Base-by-base conservation (phyloP, 768 basidiomycete genomes). In the Pilatotrama ljubarskyi region DNA sequence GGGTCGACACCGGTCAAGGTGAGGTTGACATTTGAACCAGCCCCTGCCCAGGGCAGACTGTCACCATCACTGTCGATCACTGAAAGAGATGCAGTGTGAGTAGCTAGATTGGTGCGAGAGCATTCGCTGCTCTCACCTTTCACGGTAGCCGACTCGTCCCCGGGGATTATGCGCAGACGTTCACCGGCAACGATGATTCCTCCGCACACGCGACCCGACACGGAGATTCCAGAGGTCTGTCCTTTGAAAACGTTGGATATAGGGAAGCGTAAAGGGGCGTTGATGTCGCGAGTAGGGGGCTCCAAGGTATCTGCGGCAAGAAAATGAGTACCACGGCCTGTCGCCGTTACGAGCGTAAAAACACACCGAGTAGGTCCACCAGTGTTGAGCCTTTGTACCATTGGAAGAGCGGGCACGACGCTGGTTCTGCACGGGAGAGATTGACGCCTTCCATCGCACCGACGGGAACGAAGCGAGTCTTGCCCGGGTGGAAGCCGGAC, bases 201-300 rank as follows among this genome's bases (percentile, higher is more conserved):
- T 42, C 88, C 86, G 67, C 87, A 91, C 43, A 98, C 76, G 50
- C 95, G 78, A 17, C 97, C 97, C 22, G 88, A 83, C 0, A 98
- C 85, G 0, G 86, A 90, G 5, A 84, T 84, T 2, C 90, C 84
- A 2, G 91, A 85, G 15, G 87, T 84, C 68, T 89, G 88, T 3
- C 91, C 90, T 73, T 88, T 95, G 80, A 96, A 98, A 3, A 98
- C 92, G 70, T 99, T 98, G 13, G 94, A 90, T 20, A 98, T 84
- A 0, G 97, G 97, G 44, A 98, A 80, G 37, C 97, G 84, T 22
- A 96, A 73, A 0, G 95, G 88, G 0, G 85, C 80, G 3, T 80
- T 78, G 47, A 95, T 86, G 52, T 94, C 88, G 46, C 95, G 81
- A 8, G 76, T 68, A 0, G 95, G 95, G 0, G 94, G 91, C 59